Base-by-base conservation (phyloP, 495 filamentous ascomycete species). In the Aspergillus incahuasiensis region DNA sequence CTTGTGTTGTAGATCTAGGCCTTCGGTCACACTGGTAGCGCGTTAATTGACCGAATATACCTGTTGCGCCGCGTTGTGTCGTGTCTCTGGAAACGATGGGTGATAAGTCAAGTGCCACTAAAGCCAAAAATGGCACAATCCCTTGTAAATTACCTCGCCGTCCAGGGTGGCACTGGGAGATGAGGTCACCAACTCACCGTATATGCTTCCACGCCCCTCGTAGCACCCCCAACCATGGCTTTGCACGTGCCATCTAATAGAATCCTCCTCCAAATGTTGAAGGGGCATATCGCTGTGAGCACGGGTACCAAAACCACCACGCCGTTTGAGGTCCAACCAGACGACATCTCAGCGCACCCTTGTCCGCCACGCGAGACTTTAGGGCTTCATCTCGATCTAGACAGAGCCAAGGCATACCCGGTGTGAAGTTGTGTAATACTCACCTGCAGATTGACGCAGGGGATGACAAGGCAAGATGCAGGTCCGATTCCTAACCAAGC, bases 21-120 rank as follows among this genome's bases (percentile, higher is more conserved):
- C 46, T 28, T 62, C 21, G 59, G 16, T 49, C 49, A 47, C 60
- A 53, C 56, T 52, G 61, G 24, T 64, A 58, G 44, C 43, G 44
- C 41, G 22, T 50, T 6, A 53, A 55, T 43, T 9, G 42, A 39
- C 48, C 42, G 39, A 54, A 56, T 60, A 57, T 48, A 55, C 16
- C 52, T 15, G 16, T 49, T 24, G 41, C 49, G 46, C 28, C 40
- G 16, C 19, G 13, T 50, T 8, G 11, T 32, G 6, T 15, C 7
- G 21, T 13, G n/a, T 42, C 3, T 16, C 19, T 19, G 18, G 8
- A 25, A 30, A 28, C 32, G 22, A 34, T 2, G n/a, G 24, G 30
- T 35, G 4, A 35, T 35, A 9, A 20, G 16, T 5, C 12, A 16
- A 47, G 1, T 28, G 42, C 20, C 7, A 48, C 15, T 13, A 50